Evolutionary conservation across 2,329 filamentous ascomycete genomes (phyloP), one percentile per base, ranked within the genome.

Genomic region (Purpureocillium takamizusanense): DNA sequence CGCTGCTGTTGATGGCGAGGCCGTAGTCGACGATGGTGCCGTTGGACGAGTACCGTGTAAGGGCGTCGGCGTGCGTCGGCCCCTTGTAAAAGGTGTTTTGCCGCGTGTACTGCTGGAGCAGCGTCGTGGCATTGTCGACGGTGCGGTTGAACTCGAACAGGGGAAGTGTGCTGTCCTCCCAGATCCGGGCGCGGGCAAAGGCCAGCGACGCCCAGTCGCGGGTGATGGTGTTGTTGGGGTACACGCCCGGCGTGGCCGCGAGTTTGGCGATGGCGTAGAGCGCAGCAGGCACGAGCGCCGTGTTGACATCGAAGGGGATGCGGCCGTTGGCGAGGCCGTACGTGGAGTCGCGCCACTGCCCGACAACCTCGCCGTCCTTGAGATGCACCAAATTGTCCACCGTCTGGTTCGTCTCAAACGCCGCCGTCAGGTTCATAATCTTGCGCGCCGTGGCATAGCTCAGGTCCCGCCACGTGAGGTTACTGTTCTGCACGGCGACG

Each of bases 221-320:
- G 1, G 41, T 43, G 10, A 29, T 14, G 0, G 64, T 37, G 38
- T 71, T 63, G 2, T 63, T 52, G 0, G 70, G 57, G 43, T 74
- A 80, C 45, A 78, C 65, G 2, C 68, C 70, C 0, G 62, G 57
- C 38, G 38, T 43, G 0, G 54, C 53, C 2, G 74, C 60, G 2
- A 82, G 57, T 0, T 63, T 60, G 3, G 70, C 67, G 29, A 83
- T 78, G 2, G 76, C 68, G 10, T 72, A 65, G 0, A 83, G 62
- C 2, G 73, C 76, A 2, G 78, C 77, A 0, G 79, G 78, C 0
- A 72, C 73, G 0, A 83, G 61, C 1, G 74, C 78, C 0, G 74
- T 74, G 47, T 82, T 83, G 17, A 82, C 77, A 43, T 81, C 70
- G 49, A 77, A 82, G 0, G 78, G 77, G n/a, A 80, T 74, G 0